Conservation (phyloP, 495 filamentous ascomycete genomes). For the Penicillium mononematosum region DNA sequence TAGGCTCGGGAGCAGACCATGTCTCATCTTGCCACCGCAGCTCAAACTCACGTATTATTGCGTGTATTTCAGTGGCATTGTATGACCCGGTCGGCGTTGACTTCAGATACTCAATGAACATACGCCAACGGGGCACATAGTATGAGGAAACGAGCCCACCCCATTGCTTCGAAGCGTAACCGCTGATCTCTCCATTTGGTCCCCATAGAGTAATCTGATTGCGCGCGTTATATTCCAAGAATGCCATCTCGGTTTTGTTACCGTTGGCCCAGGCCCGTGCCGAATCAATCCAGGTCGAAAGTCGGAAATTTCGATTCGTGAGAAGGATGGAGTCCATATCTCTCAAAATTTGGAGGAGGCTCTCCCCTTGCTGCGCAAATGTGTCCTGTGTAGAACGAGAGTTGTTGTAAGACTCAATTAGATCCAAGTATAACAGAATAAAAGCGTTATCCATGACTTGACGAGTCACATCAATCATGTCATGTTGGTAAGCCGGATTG, state of each 20-base stretch:
- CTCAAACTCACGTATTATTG: too few species aligned
- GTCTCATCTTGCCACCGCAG: too few species aligned
- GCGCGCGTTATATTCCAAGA: conserved; percentile 51
- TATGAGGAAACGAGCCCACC: conserved; percentile 48
- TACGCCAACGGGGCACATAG: conserved; percentile 49
- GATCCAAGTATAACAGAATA: too few species aligned
- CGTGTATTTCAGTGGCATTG: too few species aligned
- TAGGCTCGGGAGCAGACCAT: too few species aligned
- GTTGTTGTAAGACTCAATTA: too few species aligned
- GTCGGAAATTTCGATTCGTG: conserved; percentile 45
- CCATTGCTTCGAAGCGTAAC: conserved; percentile 54
- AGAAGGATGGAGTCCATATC: conserved; percentile 46
- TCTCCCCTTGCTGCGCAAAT: conserved; percentile 27
- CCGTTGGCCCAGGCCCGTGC: conserved; percentile 37
- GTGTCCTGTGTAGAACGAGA: not conserved
- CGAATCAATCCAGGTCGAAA: conserved; percentile 43
- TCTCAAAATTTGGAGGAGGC: conserved; percentile 33
- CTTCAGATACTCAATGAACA: conserved; percentile 47
- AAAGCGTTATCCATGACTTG: too few species aligned
- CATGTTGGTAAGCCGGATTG: too few species aligned
- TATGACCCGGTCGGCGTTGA: conserved; percentile 15
- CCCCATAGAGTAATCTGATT: conserved; percentile 58
- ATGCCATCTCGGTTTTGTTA: conserved; percentile 31
- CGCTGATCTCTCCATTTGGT: conserved; percentile 47
- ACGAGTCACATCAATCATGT: too few species aligned